A percentile compares a stretch with the other conserved stretches of the same genome.
Conservation (phyloP, 2,329 filamentous ascomycete genomes). For the Pseudogymnoascus sp. region DNA sequence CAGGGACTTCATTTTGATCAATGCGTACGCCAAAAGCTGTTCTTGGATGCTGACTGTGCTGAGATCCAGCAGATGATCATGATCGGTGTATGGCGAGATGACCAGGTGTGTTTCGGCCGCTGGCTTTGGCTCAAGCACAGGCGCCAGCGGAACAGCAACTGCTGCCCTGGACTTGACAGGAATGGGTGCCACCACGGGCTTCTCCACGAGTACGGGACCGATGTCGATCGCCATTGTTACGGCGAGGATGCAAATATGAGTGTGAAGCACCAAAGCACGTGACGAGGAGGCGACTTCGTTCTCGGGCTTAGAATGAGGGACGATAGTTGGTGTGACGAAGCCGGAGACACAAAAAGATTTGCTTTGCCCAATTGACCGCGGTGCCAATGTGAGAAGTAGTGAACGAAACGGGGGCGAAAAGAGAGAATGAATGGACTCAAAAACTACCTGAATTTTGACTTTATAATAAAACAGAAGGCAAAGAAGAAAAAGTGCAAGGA, state of each 20-base stretch:
- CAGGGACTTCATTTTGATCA: constrained; percentile 56
- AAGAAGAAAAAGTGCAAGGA: neutral
- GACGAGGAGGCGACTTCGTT: neutral
- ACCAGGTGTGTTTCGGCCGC: constrained; percentile 40
- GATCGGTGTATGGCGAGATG: constrained; percentile 69
- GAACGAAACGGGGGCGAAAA: neutral
- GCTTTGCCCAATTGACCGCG: neutral
- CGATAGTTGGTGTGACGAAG: neutral
- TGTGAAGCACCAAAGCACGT: neutral
- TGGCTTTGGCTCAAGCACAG: neutral
- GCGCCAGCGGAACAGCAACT: neutral
- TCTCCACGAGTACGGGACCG: neutral
- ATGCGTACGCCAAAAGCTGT: constrained; percentile 62
- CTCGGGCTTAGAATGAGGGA: neutral
- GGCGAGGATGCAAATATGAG: neutral
- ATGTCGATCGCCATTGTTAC: neutral
- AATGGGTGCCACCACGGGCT: neutral
- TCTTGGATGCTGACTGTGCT: constrained; percentile 57
- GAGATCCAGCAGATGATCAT: constrained; percentile 67
- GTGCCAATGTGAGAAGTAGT: neutral
- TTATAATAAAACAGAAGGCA: neutral
- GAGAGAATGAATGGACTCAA: constrained; percentile 5
- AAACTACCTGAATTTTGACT: constrained; percentile 3
- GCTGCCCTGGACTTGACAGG: neutral
- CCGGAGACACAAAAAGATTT: neutral